These are phyloP conservation scores for Trichoderma brevicompactum DNA, from an alignment of 2,329 filamentous ascomycete species.

Conservation along the genomic window DNA sequence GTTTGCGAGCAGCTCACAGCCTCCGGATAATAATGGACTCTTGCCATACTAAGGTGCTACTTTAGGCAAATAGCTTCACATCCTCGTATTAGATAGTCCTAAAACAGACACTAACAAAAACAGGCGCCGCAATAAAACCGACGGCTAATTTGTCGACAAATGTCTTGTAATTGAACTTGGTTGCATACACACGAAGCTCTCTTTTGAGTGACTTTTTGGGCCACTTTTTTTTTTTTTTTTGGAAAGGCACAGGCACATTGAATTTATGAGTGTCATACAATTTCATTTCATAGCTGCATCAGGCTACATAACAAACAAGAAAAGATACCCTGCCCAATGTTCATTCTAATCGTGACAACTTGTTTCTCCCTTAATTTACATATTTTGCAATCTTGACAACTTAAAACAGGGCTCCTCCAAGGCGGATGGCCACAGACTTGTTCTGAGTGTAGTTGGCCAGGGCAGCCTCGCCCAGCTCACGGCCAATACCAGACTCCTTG, in stretches of 20 bases:
- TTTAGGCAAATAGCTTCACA: no score
- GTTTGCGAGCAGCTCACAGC: no score
- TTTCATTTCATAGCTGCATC: conserved; percentile 25
- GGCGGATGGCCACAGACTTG: conserved; percentile 64
- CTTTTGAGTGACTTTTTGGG: no score
- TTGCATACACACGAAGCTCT: no score
- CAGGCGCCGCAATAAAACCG: background rate
- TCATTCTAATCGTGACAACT: conserved; percentile 27
- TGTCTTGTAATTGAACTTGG: no score
- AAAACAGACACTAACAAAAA: no score
- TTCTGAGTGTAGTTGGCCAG: conserved; percentile 70
- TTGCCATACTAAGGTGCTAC: no score
- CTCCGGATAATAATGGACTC: no score
- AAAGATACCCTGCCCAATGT: conserved; percentile 3
- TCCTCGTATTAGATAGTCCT: no score
- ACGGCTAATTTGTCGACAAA: conserved; percentile 3
- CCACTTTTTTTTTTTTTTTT: no score
- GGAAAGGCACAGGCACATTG: no score
- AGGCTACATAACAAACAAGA: conserved; percentile 3
- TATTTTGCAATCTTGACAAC: no score
- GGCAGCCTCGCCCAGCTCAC: conserved; percentile 73
- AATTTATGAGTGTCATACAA: conserved; percentile 6
- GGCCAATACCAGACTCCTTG: conserved; percentile 78
- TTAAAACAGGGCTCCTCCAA: conserved; percentile 34
- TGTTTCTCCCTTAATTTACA: conserved; percentile 3